Percentiles rank a stretch among this genome's conserved stretches.
phyloP scores from a whole-genome alignment of 2,329 filamentous ascomycete species.

The Penicillium sp. region DNA sequence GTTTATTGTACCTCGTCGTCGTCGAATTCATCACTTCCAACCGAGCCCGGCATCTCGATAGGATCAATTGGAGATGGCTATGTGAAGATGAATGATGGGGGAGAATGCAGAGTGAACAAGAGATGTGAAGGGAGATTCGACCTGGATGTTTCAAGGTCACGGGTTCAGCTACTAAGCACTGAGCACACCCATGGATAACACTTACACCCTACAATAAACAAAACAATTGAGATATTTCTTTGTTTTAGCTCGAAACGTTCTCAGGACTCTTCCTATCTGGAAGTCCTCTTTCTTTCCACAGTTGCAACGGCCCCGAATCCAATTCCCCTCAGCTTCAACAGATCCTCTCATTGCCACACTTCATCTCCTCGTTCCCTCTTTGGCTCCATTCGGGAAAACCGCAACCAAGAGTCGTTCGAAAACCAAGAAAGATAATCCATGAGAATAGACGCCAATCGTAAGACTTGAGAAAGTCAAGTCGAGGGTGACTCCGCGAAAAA shows the following conservation, averaged over 20 bases:
- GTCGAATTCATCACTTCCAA: slow-evolving; percentile 51
- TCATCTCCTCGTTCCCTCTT: slow-evolving; percentile 35
- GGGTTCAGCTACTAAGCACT: background rate
- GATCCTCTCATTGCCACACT: slow-evolving; percentile 24
- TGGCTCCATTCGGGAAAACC: slow-evolving; percentile 31
- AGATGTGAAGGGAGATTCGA: background rate
- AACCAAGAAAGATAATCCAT: slow-evolving; percentile 35
- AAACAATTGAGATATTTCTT: slow-evolving; percentile 20
- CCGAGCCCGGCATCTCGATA: slow-evolving; percentile 52
- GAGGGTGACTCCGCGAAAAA: slow-evolving; percentile 37
- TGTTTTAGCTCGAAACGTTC: slow-evolving; percentile 18
- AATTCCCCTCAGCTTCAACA: slow-evolving; percentile 28
- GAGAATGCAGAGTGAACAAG: background rate
- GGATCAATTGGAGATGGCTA: slow-evolving; percentile 1
- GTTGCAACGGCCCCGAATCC: slow-evolving; percentile 14
- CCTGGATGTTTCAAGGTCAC: background rate
- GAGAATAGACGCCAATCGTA: slow-evolving; percentile 43
- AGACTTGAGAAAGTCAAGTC: slow-evolving; percentile 39
- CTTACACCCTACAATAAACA: background rate
- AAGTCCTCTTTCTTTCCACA: slow-evolving; percentile 17
- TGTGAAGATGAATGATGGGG: background rate
- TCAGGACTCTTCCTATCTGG: slow-evolving; percentile 23
- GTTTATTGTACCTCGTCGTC: slow-evolving; percentile 46
- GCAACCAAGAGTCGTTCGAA: slow-evolving; percentile 28
- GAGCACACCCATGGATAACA: background rate